These are phyloP conservation scores for Claviceps humidiphila DNA, from an alignment of 2,329 filamentous ascomycete species.

Conservation along the genomic window DNA sequence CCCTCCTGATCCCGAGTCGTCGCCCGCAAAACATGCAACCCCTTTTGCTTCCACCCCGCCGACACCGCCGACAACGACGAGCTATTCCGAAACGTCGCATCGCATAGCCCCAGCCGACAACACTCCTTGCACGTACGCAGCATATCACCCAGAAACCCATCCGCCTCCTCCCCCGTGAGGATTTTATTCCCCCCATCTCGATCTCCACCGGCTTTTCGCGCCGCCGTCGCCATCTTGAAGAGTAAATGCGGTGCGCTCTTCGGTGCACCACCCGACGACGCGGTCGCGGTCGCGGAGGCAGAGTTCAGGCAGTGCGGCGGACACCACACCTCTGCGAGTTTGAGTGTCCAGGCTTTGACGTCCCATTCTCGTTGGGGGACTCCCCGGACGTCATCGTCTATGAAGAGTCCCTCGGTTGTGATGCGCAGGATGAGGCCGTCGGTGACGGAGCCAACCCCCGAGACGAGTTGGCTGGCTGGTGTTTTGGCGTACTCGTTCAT, in stretches of 20 bases:
- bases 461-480: slow-evolving; percentile 81
- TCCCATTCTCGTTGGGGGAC: slow-evolving; percentile 98
- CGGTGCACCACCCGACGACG: slow-evolving; percentile 22
- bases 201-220: slow-evolving; percentile 27
- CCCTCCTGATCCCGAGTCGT: slow-evolving; percentile 53
- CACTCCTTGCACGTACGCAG: slow-evolving; percentile 51
- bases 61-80: slow-evolving; percentile 25
- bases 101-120: slow-evolving; percentile 42
- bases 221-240: slow-evolving; percentile 33
- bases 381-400: slow-evolving; percentile 85
- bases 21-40: slow-evolving; percentile 49
- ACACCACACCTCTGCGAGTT: slow-evolving; percentile 80
- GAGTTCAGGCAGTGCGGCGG: slow-evolving; percentile 46
- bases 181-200: slow-evolving; percentile 33
- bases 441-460: slow-evolving; percentile 71
- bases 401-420: slow-evolving; percentile 87
- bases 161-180: slow-evolving; percentile 51
- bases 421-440: slow-evolving; percentile 87
- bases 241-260: slow-evolving; percentile 30
- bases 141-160: slow-evolving; percentile 49
- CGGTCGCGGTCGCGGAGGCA: slow-evolving; percentile 18
- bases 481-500: slow-evolving; percentile 78
- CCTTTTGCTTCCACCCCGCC: slow-evolving; percentile 40
- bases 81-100: slow-evolving; percentile 30
- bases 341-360: slow-evolving; percentile 95